Evolutionary conservation across 805 yeast genomes (phyloP), one percentile per base, ranked within the genome.

Genomic region (Priceomyces carsonii): DNA sequence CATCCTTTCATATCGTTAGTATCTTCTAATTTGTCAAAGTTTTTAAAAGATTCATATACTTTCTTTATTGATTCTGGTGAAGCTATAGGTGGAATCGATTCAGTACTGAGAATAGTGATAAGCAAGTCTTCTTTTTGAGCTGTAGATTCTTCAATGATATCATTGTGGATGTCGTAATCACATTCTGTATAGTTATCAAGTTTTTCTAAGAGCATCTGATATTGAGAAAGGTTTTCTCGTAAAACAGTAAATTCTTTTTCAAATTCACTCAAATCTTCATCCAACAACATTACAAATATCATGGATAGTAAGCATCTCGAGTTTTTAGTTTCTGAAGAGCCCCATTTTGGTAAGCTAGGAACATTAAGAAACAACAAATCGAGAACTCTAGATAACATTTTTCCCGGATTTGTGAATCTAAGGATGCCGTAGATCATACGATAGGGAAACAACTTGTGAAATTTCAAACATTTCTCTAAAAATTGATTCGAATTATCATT

Each of bases 401-500:
- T 77, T 61, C 89, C 78, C 2, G 99, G 98, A 52, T 91, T 91
- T 0, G 98, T 87, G 40, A 83, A 79, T 51, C 80, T 75, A 51
- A 93, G 59, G 15, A 91, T 83, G 14, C 86, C 85, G 27, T 81
- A 80, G 57, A 90, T 77, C 22, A 91, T 54, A 1, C 74, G 63
- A 57, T 91, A 93, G 0, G 98, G 99, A 63, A 91, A 77, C 40
- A 87, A 52, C 20, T 71, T 63, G 61, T 91, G 96, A 25, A 93
- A 62, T 38, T 82, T 76, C 44, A 79, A 78, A 20, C 85, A 64
- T 51, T 87, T 88, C 8, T 75, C 71, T 48, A 83, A 80, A 47
- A 85, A 66, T 47, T 87, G 96, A 40, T 80, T 77, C 1, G 95
- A 80, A 42, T 79, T 78, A 55, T 91, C 98, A 35, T 78, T 82